Conservation (phyloP, 176 grass and related monocot genomes). For the Triticum dicoccoides region DNA sequence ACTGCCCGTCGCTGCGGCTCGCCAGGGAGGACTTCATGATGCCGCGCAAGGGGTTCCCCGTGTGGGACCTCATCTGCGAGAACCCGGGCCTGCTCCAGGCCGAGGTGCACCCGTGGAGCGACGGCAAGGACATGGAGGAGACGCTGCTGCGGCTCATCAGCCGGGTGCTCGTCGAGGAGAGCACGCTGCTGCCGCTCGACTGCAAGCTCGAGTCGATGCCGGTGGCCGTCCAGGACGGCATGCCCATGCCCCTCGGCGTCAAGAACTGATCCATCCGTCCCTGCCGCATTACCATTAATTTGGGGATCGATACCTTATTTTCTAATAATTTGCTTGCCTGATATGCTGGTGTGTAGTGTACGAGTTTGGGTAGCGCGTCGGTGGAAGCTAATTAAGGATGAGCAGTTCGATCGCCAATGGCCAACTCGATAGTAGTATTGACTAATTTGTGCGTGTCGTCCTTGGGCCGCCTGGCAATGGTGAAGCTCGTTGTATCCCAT, state of each 20-base stretch:
- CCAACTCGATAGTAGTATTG: background rate
- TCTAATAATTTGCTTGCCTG: background rate
- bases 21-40: constrained; percentile 55
- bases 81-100: constrained; percentile 52
- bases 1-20: constrained; percentile 72
- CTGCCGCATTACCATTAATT: background rate
- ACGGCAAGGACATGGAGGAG: constrained; percentile 52
- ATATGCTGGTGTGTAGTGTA: background rate
- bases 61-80: constrained; percentile 71
- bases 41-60: constrained; percentile 69
- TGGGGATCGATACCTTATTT: background rate
- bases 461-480: background rate
- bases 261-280: constrained; percentile 38
- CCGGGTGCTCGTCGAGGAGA: constrained; percentile 27
- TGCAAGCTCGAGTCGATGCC: constrained; percentile 61
- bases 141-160: constrained; percentile 56
- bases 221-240: constrained; percentile 35
- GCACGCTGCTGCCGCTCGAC: constrained; percentile 23
- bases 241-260: constrained; percentile 56
- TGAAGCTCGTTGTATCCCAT: constrained; percentile 18
- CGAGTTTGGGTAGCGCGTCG: background rate
- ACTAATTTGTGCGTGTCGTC: background rate
- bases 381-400: background rate
- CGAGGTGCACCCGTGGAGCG: constrained; percentile 73
- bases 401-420: background rate